Percentiles rank a stretch among this genome's conserved stretches.
Conservation (phyloP, 208 protist genomes). For the Polymyxa betae region DNA sequence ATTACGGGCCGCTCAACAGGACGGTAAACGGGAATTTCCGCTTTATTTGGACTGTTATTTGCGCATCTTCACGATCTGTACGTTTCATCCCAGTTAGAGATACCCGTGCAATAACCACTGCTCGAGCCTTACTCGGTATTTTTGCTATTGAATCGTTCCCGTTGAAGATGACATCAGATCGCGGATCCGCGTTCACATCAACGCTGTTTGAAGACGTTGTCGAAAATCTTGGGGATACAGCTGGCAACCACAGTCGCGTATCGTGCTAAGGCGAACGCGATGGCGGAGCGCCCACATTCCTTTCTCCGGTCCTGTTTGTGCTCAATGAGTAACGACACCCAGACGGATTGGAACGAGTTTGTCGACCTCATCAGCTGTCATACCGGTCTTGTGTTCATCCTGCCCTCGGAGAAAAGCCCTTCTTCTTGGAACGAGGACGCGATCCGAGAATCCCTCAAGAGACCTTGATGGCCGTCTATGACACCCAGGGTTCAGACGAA, state of each 20-base stretch:
- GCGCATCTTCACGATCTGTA: not conserved
- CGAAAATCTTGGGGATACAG: not conserved
- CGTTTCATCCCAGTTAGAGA: not conserved
- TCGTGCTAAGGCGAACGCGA: not conserved
- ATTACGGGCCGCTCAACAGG: not conserved
- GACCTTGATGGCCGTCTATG: too few relatives aligned
- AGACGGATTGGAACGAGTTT: too few relatives aligned
- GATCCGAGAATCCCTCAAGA: too few relatives aligned
- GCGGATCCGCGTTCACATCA: not conserved
- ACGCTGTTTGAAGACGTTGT: not conserved
- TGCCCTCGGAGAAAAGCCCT: too few relatives aligned
- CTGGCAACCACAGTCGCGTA: not conserved
- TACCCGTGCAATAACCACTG: not conserved
- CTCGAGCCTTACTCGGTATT: not conserved
- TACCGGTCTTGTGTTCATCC: too few relatives aligned
- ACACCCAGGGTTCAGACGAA: too few relatives aligned
- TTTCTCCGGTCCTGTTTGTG: not conserved
- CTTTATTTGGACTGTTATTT: not conserved
- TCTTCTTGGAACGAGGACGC: too few relatives aligned
- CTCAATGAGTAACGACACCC: too few relatives aligned
- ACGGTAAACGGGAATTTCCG: too few relatives aligned
- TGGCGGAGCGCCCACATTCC: not conserved
- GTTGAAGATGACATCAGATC: not conserved
- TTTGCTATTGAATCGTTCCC: not conserved
- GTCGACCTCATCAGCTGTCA: too few relatives aligned